phyloP scores from a whole-genome alignment of 352 stramenopile species.

The Globisporangium echinulatum region DNA sequence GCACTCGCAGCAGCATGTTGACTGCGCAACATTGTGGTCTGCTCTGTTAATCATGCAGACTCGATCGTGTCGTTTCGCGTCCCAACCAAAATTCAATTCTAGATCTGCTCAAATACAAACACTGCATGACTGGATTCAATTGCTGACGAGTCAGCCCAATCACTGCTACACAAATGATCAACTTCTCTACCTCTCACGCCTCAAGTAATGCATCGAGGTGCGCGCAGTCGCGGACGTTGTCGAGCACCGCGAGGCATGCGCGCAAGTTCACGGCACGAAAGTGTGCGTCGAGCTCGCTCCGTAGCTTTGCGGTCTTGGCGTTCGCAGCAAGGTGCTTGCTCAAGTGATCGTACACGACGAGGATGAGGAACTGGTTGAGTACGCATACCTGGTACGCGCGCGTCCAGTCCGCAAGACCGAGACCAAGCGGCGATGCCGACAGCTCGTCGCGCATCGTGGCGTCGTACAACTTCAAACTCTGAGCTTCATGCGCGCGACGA shows the following conservation, averaged over 20 bases:
- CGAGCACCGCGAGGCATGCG: conserved; percentile 53
- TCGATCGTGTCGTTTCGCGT: too few relatives aligned
- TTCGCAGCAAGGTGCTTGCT: conserved; percentile 75
- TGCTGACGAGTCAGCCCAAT: too few relatives aligned
- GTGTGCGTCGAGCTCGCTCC: conserved; percentile 47
- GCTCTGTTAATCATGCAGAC: too few relatives aligned
- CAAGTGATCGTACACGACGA: conserved; percentile 72
- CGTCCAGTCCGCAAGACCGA: conserved; percentile 37
- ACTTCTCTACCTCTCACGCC: not conserved
- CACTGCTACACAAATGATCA: too few relatives aligned
- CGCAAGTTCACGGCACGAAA: conserved; percentile 69
- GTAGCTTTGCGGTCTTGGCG: conserved; percentile 59
- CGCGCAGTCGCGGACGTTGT: conserved; percentile 33
- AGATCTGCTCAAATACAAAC: too few relatives aligned
- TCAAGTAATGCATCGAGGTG: not conserved
- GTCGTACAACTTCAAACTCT: conserved; percentile 38
- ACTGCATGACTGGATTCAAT: too few relatives aligned
- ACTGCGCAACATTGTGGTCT: too few relatives aligned
- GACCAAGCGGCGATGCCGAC: not conserved
- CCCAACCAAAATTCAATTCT: too few relatives aligned
- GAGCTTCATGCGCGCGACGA: conserved; percentile 30
- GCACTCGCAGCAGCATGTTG: too few relatives aligned
- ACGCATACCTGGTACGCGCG: conserved; percentile 55
- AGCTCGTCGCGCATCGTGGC: conserved; percentile 21
- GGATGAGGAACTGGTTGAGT: conserved; percentile 79